These are phyloP conservation scores for Fusarium lateritium DNA, from an alignment of 2,329 filamentous ascomycete genomes.

Conservation along the genomic window DNA sequence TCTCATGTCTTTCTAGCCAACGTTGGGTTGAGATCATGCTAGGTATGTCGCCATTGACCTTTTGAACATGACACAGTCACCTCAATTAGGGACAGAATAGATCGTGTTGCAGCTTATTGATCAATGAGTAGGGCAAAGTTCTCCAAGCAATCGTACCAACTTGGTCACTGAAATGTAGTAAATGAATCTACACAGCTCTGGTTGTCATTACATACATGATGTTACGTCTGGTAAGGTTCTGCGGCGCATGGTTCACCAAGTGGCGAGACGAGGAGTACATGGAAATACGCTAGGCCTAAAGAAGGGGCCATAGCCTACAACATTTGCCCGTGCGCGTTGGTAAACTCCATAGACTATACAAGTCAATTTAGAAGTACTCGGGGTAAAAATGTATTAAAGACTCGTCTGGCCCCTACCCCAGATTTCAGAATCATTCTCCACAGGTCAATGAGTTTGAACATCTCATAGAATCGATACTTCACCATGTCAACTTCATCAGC, in stretches of 20 bases:
- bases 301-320: conserved; percentile 19
- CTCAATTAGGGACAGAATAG: too few species aligned
- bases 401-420: conserved; percentile 25
- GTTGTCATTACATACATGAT: too few species aligned
- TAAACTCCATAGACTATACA: conserved; percentile 28
- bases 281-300: conserved; percentile 5
- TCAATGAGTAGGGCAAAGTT: too few species aligned
- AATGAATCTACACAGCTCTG: too few species aligned
- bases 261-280: conserved; percentile 7
- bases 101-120: too few species aligned
- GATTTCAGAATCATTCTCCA: conserved; percentile 26
- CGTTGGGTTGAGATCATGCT: too few species aligned
- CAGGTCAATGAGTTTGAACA: conserved; percentile 7
- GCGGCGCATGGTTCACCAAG: background rate
- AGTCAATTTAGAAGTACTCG: background rate
- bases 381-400: conserved; percentile 33
- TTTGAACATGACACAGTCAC: too few species aligned
- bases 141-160: accelerated
- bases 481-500: conserved; percentile 24
- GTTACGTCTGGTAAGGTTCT: conserved; percentile 5
- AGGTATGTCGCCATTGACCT: too few species aligned
- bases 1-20: conserved; percentile 1
- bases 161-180: too few species aligned
- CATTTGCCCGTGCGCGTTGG: background rate
- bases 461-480: background rate